Evolutionary conservation across 306 rosid species (phyloP).

Genomic region (Hippophae rhamnoides): DNA sequence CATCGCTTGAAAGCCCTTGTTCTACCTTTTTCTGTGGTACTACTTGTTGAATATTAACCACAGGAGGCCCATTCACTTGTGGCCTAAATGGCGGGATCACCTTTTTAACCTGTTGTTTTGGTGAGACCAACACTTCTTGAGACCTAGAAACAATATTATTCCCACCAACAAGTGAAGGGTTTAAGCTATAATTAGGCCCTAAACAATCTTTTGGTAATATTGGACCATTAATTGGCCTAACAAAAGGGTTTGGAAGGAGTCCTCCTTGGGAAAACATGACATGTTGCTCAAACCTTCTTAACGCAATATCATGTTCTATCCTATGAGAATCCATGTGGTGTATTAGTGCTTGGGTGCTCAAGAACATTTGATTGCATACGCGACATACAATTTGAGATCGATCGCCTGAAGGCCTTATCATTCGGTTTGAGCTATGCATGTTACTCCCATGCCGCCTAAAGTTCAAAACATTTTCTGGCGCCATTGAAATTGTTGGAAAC

Average conservation of each 20-base stretch:
- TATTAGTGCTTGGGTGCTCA: slow-evolving; percentile 35
- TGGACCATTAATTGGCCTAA: not conserved
- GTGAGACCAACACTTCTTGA: not conserved
- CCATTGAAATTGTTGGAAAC: not conserved
- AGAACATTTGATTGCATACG: slow-evolving; percentile 33
- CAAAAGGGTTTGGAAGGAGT: not conserved
- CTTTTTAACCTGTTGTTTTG: slow-evolving; percentile 1
- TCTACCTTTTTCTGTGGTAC: not conserved
- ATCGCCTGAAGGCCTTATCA: not conserved
- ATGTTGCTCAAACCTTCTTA: slow-evolving; percentile 20
- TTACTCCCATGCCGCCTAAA: not conserved
- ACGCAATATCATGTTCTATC: slow-evolving; percentile 16
- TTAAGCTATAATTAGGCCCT: not conserved
- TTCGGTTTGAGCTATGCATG: slow-evolving; percentile 2
- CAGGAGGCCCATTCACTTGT: not conserved
- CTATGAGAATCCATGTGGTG: slow-evolving; percentile 51
- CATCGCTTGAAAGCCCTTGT: slow-evolving; percentile 14
- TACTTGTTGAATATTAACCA: not conserved
- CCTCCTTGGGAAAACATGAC: not conserved
- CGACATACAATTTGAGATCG: slow-evolving; percentile 30
- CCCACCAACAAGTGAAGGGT: not conserved
- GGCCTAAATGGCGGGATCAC: not conserved
- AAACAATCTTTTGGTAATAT: not conserved
- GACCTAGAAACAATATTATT: no score
- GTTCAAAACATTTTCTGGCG: slow-evolving; percentile 9